Conservation (phyloP, 176 grass and related monocot genomes). For the Paspalum notatum region DNA sequence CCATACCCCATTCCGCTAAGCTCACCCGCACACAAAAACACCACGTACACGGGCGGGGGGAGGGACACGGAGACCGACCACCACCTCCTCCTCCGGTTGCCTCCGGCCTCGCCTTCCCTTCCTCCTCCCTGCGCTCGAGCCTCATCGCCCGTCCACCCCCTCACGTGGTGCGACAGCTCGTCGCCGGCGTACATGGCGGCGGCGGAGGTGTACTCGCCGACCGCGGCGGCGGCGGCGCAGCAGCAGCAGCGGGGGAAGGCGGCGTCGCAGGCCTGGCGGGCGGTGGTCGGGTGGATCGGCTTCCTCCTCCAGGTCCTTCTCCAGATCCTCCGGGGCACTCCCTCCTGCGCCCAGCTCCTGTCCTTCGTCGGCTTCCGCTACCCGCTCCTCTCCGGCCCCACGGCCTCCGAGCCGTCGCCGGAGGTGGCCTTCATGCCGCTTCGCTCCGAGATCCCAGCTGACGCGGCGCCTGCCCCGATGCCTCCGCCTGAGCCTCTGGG, state of each 20-base stretch:
- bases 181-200: slow-evolving; percentile 52
- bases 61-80: slow-evolving; percentile 39
- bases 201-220: slow-evolving; percentile 60
- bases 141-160: neutral
- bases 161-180: slow-evolving; percentile 13
- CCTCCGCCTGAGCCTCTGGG: slow-evolving; percentile 47
- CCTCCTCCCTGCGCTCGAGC: neutral
- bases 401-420: slow-evolving; percentile 48
- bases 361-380: slow-evolving; percentile 90
- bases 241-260: slow-evolving; percentile 60
- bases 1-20: slow-evolving; percentile 50
- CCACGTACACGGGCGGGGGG: slow-evolving; percentile 8
- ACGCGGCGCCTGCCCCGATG: slow-evolving; percentile 46
- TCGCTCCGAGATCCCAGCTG: slow-evolving; percentile 67
- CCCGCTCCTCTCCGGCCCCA: slow-evolving; percentile 63
- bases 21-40: slow-evolving; percentile 40
- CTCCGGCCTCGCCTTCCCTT: slow-evolving; percentile 8
- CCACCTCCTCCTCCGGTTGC: slow-evolving; percentile 38
- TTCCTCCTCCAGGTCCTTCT: slow-evolving; percentile 82
- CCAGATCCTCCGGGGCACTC: slow-evolving; percentile 87
- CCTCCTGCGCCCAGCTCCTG: slow-evolving; percentile 84
- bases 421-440: slow-evolving; percentile 77
- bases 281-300: slow-evolving; percentile 77
- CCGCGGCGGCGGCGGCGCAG: slow-evolving; percentile 50
- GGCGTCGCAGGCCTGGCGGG: slow-evolving; percentile 74